These are phyloP conservation scores for Pestalotiopsis sp. DNA, from an alignment of 2,329 filamentous ascomycete species.

Conservation along the genomic window DNA sequence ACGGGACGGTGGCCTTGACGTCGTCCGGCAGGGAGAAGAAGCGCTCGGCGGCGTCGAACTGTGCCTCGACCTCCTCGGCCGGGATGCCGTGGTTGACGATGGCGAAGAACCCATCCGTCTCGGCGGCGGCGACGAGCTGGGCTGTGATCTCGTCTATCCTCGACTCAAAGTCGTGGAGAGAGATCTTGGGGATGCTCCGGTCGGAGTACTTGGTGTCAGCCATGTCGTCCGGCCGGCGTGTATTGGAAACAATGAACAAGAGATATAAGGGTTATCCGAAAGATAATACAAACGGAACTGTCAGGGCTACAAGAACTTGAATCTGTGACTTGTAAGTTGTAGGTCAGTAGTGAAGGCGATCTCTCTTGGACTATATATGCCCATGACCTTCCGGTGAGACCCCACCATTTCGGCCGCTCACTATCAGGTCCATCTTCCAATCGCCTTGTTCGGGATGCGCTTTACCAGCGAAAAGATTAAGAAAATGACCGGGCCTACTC, in stretches of 20 bases:
- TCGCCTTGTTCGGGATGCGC: not conserved
- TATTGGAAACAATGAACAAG: not conserved
- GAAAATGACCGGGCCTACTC: not conserved
- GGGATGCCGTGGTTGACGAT: constrained; percentile 58
- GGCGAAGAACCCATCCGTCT: constrained; percentile 64
- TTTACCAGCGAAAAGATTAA: not conserved
- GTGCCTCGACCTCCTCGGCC: constrained; percentile 47
- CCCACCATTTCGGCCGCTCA: not conserved
- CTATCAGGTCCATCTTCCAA: not conserved
- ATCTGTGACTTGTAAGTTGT: not conserved
- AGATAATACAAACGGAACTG: not conserved
- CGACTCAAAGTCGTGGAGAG: constrained; percentile 52
- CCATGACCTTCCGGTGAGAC: not conserved
- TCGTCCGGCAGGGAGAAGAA: constrained; percentile 58
- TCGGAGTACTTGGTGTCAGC: constrained; percentile 40
- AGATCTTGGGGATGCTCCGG: constrained; percentile 53
- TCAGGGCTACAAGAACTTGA: not conserved
- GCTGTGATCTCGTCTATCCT: constrained; percentile 56
- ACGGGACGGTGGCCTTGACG: constrained; percentile 56
- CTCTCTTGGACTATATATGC: not conserved
- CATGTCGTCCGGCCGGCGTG: constrained; percentile 20
- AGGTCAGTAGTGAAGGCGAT: not conserved
- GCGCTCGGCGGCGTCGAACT: constrained; percentile 50
- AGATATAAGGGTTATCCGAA: not conserved
- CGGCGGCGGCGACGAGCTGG: constrained; percentile 55